Percentiles rank a stretch among this genome's conserved stretches.
Evolutionary conservation across 495 filamentous ascomycete species (phyloP).

Genomic region (Aspergillus sclerotioniger): DNA sequence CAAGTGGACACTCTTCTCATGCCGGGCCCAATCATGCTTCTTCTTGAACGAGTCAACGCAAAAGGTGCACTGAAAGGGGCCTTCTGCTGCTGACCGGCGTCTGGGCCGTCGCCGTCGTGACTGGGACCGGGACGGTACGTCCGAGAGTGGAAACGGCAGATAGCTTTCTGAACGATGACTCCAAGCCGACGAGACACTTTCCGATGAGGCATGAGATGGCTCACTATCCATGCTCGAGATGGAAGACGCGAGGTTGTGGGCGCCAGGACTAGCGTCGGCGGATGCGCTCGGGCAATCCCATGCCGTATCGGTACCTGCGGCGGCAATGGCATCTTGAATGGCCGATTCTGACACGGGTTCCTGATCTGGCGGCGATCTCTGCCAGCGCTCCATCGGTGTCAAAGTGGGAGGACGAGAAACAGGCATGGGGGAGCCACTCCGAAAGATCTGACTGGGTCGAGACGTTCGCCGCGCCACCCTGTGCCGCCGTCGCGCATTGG

Average conservation of each 20-base stretch:
- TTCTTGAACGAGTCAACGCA: constrained; percentile 77
- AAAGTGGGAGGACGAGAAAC: constrained; percentile 52
- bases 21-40: constrained; percentile 82
- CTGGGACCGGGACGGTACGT: constrained; percentile 12
- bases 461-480: constrained; percentile 55
- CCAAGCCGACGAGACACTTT: constrained; percentile 39
- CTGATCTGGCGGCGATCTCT: constrained; percentile 75
- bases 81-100: constrained; percentile 40
- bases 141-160: neutral
- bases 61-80: constrained; percentile 75
- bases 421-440: constrained; percentile 38
- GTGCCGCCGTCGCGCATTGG: constrained; percentile 42
- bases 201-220: constrained; percentile 34
- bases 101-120: constrained; percentile 38
- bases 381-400: constrained; percentile 74
- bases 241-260: constrained; percentile 10
- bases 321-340: constrained; percentile 40
- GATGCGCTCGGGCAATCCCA: neutral
- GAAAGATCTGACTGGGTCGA: constrained; percentile 24
- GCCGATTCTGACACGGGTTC: constrained; percentile 39
- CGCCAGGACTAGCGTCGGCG: neutral
- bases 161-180: constrained; percentile 47
- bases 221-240: constrained; percentile 29
- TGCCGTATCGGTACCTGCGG: constrained; percentile 19
- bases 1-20: constrained; percentile 79